Percentiles rank a stretch among this genome's conserved stretches.
Evolutionary conservation across 1,284 basidiomycete genomes (phyloP).

Genomic region (Flammula alnicola): DNA sequence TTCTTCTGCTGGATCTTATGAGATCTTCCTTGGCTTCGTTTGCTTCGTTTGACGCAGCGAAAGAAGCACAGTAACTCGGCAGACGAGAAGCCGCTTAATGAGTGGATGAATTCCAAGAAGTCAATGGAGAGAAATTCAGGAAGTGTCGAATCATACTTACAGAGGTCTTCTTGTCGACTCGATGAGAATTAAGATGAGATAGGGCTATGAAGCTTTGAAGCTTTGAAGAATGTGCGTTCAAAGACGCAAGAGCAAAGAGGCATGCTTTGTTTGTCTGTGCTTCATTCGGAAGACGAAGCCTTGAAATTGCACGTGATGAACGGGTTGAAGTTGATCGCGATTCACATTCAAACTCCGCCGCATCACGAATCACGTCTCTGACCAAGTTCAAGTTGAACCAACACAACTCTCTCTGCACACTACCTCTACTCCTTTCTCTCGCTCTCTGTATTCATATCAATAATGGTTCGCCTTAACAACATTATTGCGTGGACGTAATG

Average conservation of each 20-base stretch:
- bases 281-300: constrained; percentile 2
- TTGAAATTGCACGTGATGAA: constrained; percentile 3
- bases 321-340: constrained; percentile 21
- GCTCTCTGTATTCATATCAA: not conserved
- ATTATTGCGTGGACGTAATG: not conserved
- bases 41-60: not conserved
- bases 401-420: not conserved
- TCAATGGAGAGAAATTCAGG: too few species aligned
- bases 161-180: too few species aligned
- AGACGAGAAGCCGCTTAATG: too few species aligned
- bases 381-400: constrained; percentile 18
- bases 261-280: constrained; percentile 3
- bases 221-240: too few species aligned
- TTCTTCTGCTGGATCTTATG: too few species aligned
- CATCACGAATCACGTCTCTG: constrained; percentile 19
- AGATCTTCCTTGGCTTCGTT: not conserved
- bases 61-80: not conserved
- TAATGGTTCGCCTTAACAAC: not conserved
- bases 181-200: too few species aligned
- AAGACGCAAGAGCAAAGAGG: not conserved
- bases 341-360: constrained; percentile 18
- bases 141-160: too few species aligned
- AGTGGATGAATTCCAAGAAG: too few species aligned
- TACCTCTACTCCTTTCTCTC: constrained; percentile 5
- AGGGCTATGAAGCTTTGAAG: too few species aligned